Percentiles rank a stretch among this genome's conserved stretches.
Evolutionary conservation across 345 rosid genomes (phyloP).

Genomic region (Nasturtium officinale): DNA sequence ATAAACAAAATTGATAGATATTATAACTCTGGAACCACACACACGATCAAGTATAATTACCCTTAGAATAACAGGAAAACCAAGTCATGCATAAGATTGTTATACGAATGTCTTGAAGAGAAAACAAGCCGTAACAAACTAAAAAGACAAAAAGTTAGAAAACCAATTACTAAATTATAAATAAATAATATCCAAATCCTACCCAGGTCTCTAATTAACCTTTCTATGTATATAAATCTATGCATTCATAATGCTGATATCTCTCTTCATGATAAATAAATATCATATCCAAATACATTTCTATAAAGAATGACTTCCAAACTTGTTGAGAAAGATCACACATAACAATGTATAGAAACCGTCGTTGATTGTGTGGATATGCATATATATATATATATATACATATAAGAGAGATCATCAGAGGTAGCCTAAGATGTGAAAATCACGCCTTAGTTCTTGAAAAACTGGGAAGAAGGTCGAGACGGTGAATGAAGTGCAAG

Average conservation of each 20-base stretch:
- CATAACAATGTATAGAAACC: conserved; percentile 1
- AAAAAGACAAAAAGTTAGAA: neutral
- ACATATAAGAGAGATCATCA: neutral
- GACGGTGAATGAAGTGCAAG: conserved; percentile 63
- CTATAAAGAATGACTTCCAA: neutral
- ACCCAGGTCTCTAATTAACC: neutral
- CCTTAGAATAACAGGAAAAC: neutral
- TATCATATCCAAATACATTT: conserved; percentile 11
- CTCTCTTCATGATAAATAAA: conserved; percentile 2
- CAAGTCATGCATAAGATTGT: neutral
- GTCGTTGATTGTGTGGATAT: neutral
- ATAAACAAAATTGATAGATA: neutral
- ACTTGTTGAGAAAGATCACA: conserved; percentile 13
- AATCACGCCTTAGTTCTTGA: conserved; percentile 50
- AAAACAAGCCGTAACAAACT: neutral
- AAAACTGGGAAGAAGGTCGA: conserved; percentile 67
- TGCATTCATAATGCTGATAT: neutral
- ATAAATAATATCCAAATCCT: conserved; percentile 5
- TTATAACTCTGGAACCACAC: conserved; percentile 5
- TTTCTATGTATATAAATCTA: conserved; percentile 1
- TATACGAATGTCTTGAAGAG: neutral
- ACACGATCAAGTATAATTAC: neutral
- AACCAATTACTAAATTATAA: neutral
- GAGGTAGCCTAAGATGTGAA: conserved; percentile 5
- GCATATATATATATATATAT: conserved; percentile 10